phyloP scores from a whole-genome alignment of 805 yeast genomes.

The Wickerhamiella azymoides region DNA sequence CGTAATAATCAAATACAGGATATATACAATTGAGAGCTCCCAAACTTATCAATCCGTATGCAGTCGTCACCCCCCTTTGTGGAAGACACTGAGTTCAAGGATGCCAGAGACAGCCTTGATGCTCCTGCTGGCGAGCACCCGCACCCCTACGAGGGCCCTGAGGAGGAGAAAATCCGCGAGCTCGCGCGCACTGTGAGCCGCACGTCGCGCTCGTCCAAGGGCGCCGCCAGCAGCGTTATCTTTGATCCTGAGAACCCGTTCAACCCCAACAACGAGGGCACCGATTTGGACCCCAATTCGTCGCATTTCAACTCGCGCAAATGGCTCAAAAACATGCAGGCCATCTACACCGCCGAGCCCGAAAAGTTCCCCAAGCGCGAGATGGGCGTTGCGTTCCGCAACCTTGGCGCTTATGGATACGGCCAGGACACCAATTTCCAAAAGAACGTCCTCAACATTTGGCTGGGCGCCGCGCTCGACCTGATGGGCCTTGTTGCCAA shows the following conservation, averaged over 20 bases:
- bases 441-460: conserved; percentile 37
- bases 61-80: too few species aligned
- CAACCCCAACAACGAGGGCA: conserved; percentile 24
- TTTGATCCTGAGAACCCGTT: conserved; percentile 17
- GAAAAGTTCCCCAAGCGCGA: conserved; percentile 45
- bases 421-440: conserved; percentile 52
- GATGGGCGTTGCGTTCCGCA: conserved; percentile 47
- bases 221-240: background rate
- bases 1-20: background rate
- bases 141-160: conserved; percentile 7
- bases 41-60: background rate
- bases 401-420: conserved; percentile 49
- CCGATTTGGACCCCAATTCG: conserved; percentile 43
- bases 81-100: too few species aligned
- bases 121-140: background rate
- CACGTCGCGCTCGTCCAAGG: background rate
- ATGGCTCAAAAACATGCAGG: conserved; percentile 51
- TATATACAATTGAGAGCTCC: background rate
- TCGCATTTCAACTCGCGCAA: conserved; percentile 41
- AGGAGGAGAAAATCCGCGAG: conserved; percentile 4
- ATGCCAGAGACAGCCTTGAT: background rate
- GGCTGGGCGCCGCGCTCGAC: conserved; percentile 21
- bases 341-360: conserved; percentile 39
- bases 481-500: conserved; percentile 10
- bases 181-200: conserved; percentile 7